Conservation (phyloP, 164 flowering plant genomes). For the Nymphaea colorata region DNA sequence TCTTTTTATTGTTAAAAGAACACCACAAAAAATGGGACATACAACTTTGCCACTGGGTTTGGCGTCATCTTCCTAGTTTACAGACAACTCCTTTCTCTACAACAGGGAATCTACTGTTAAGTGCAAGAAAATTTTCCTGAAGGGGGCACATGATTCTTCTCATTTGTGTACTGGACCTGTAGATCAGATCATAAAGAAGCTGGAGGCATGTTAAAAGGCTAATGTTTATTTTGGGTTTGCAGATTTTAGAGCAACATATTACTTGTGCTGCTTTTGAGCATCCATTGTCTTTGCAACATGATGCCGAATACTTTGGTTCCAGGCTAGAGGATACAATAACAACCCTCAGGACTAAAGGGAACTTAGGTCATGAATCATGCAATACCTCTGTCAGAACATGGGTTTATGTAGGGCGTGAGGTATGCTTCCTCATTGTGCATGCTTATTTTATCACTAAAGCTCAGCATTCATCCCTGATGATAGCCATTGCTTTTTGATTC, state of each 20-base stretch:
- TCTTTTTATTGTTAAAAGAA: too few species aligned
- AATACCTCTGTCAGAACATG: constrained; percentile 43
- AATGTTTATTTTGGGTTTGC: constrained; percentile 6
- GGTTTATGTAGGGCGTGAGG: constrained; percentile 87
- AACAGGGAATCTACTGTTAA: too few species aligned
- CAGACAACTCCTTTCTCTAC: too few species aligned
- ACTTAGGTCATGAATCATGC: constrained; percentile 36
- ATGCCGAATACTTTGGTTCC: constrained; percentile 77
- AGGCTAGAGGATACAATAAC: constrained; percentile 32
- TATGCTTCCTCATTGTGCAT: constrained; percentile 10
- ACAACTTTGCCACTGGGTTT: too few species aligned
- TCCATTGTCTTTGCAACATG: constrained; percentile 59
- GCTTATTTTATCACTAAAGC: background rate
- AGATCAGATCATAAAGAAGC: too few species aligned
- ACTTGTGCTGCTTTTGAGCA: constrained; percentile 79
- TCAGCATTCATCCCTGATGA: background rate
- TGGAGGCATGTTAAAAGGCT: background rate
- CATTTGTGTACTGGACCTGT: too few species aligned
- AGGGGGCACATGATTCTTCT: too few species aligned
- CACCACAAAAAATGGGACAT: too few species aligned
- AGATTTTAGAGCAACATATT: constrained; percentile 89
- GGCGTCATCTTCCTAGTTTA: too few species aligned
- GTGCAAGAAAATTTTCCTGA: too few species aligned
- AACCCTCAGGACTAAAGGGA: constrained; percentile 45
- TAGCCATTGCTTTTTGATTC: background rate